These are phyloP conservation scores for Conoideocrella luteorostrata DNA, from an alignment of 2,329 filamentous ascomycete genomes.

Conservation along the genomic window DNA sequence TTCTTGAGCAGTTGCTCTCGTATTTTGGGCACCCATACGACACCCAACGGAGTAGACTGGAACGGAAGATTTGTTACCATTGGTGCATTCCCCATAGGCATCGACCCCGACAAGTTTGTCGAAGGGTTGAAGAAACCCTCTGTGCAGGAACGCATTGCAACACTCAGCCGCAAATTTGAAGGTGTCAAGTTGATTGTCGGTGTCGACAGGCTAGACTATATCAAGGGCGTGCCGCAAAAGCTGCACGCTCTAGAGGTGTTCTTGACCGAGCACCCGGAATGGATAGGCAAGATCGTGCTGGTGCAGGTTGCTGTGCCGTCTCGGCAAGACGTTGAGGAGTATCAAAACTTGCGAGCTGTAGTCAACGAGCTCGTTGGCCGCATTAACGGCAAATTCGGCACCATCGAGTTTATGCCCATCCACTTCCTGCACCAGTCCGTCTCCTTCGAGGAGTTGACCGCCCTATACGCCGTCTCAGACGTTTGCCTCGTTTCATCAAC, in stretches of 20 bases:
- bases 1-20: slow-evolving; percentile 96
- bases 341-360: slow-evolving; percentile 89
- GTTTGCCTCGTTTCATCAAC: slow-evolving; percentile 89
- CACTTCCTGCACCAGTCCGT: slow-evolving; percentile 98
- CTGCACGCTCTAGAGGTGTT: slow-evolving; percentile 95
- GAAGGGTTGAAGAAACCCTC: slow-evolving; percentile 80
- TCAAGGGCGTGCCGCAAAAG: slow-evolving; percentile 98
- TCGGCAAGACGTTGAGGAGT: slow-evolving; percentile 93
- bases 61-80: slow-evolving; percentile 83
- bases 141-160: slow-evolving; percentile 80
- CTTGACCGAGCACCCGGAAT: slow-evolving; percentile 92
- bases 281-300: slow-evolving; percentile 94
- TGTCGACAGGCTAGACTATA: slow-evolving; percentile 94
- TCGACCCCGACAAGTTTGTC: slow-evolving; percentile 93
- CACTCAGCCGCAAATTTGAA: slow-evolving; percentile 83
- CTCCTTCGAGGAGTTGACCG: slow-evolving; percentile 88
- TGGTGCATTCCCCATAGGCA: slow-evolving; percentile 94
- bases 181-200: slow-evolving; percentile 95
- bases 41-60: slow-evolving; percentile 89
- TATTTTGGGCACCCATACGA: slow-evolving; percentile 73
- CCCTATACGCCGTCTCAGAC: slow-evolving; percentile 86
- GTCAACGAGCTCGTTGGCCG: slow-evolving; percentile 95
- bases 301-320: slow-evolving; percentile 95
- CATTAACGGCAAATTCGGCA: slow-evolving; percentile 96
- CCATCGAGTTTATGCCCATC: slow-evolving; percentile 97